phyloP scores from a whole-genome alignment of 2,329 filamentous ascomycete species.

The Monilinia fructicola region DNA sequence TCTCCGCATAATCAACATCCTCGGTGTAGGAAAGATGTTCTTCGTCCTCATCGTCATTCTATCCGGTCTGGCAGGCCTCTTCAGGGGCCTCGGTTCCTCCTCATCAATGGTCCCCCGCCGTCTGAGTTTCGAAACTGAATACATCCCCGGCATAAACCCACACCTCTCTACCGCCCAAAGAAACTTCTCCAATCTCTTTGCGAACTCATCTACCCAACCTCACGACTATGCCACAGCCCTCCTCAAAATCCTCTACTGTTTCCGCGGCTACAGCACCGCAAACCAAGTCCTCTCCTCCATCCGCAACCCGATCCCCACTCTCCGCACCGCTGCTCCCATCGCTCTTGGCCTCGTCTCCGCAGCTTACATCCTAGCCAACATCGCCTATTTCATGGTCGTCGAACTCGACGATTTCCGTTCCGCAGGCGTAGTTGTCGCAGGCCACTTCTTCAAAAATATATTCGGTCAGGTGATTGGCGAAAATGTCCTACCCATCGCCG shows the following conservation, averaged over 20 bases:
- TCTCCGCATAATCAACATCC: constrained; percentile 49
- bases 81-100: constrained; percentile 40
- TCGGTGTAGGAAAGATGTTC: constrained; percentile 51
- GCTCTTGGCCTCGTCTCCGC: constrained; percentile 55
- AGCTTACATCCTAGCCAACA: constrained; percentile 57
- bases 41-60: constrained; percentile 50
- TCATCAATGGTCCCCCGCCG: constrained; percentile 28
- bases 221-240: constrained; percentile 51
- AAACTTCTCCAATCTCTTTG: constrained; percentile 46
- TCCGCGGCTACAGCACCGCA: constrained; percentile 54
- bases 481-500: constrained; percentile 47
- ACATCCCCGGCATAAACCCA: not conserved
- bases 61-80: constrained; percentile 44
- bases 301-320: constrained; percentile 55
- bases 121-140: constrained; percentile 30
- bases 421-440: constrained; percentile 55
- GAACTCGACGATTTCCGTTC: constrained; percentile 54
- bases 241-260: constrained; percentile 57
- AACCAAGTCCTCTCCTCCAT: constrained; percentile 59
- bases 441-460: constrained; percentile 55
- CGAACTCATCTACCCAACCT: constrained; percentile 44
- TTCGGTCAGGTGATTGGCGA: constrained; percentile 48
- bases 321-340: constrained; percentile 56
- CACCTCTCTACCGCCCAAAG: constrained; percentile 41
- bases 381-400: constrained; percentile 60